Evolutionary conservation across 148 eudicot species (phyloP), one percentile per base, ranked within the genome.

Genomic region (Camellia granthamiana): DNA sequence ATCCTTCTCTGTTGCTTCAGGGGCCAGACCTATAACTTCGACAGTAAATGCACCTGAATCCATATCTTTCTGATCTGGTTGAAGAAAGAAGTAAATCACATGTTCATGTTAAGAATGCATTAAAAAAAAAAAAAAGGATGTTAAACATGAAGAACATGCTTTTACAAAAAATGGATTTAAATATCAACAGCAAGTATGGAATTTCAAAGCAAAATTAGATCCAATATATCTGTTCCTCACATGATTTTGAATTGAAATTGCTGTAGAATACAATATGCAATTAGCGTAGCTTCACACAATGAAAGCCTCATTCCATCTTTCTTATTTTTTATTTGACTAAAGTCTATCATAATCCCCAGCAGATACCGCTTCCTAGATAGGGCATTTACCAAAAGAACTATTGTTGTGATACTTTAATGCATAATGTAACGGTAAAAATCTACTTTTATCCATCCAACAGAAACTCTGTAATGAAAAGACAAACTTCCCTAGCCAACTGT

Each of bases 11-110:
- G 83, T 77, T 3, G 86, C 87, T 13, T 56, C 78, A 10, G 83
- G 83, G 23, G 89, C 79, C 68, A 86, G 78, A 56, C 83, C 54
- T 67, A 87, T 84, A 52, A 86, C 87, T 79, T 86, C 87, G 21
- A 71, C 81, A 12, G 77, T 81, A 80, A 79, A 84, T 69, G 71
- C 83, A 72, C 72, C 80, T n/a, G 83, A 64, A 81, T 76, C 80
- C 89, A 86, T 84, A 74, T 69, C 49, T 72, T 42, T 41, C 46
- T 64, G 43, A 67, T 44, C 73, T 66, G 70, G 68, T 43, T 55
- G 19, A 66, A 67, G 12, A 21, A 52, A 67, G 47, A 77, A 66
- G 55, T 65, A 7, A 59, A 77, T 30, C 70, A 23, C 43, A 11
- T 8, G 30, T 23, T 54, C 62, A 76, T n/a, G 44, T 42, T 67